Evolutionary conservation across 2,329 filamentous ascomycete genomes (phyloP).

Genomic region (Fusarium sp.): DNA sequence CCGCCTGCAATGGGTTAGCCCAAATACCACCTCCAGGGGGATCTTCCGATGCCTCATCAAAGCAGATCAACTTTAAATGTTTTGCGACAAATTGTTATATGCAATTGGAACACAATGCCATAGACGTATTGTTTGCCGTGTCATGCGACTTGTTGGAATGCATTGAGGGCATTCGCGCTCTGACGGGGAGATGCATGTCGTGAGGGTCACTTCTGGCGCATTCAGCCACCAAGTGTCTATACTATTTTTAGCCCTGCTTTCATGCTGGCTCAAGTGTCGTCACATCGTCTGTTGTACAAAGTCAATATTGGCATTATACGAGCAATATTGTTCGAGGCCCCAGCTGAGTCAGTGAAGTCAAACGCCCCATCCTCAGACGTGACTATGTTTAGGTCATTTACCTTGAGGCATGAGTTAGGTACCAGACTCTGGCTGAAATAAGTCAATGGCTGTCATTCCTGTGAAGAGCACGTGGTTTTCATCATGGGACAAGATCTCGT

Average conservation of each 20-base stretch:
- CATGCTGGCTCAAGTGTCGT: not conserved
- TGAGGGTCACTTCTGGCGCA: not conserved
- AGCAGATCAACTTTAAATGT: not conserved
- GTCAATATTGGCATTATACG: slow-evolving; percentile 3
- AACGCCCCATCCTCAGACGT: no score
- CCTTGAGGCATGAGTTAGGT: no score
- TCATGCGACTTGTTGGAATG: not conserved
- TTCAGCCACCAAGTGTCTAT: not conserved
- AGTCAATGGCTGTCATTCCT: not conserved
- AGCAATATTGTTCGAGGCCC: not conserved
- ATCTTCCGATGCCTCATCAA: slow-evolving; percentile 23
- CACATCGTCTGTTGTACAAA: not conserved
- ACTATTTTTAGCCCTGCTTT: not conserved
- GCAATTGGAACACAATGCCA: not conserved
- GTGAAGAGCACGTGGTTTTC: not conserved
- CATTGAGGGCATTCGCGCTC: not conserved
- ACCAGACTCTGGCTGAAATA: no score
- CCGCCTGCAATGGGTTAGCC: slow-evolving; percentile 17
- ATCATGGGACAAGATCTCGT: not conserved
- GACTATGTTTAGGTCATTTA: no score
- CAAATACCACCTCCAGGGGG: slow-evolving; percentile 12
- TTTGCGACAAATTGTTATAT: not conserved
- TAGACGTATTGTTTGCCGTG: not conserved
- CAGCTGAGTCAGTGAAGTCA: no score
- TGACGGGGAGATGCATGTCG: slow-evolving; percentile 4